Percentiles rank a stretch among this genome's conserved stretches.
These are phyloP conservation scores for Lachnellula occidentalis DNA, from an alignment of 2,329 filamentous ascomycete species.

Conservation along the genomic window DNA sequence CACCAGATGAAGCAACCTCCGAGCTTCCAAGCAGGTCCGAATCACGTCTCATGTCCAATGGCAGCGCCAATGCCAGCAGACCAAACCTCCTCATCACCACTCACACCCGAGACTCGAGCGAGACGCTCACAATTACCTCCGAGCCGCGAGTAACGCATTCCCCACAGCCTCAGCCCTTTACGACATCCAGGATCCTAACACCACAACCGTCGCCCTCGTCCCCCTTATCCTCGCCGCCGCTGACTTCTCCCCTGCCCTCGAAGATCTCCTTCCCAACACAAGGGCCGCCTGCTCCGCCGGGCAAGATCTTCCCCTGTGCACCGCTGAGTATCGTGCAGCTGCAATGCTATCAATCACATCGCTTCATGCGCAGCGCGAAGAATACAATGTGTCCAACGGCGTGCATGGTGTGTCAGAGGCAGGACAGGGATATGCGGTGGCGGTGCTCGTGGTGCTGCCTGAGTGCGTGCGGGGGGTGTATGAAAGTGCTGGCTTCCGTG, in stretches of 20 bases:
- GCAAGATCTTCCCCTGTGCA: conserved; percentile 20
- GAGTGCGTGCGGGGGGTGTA: conserved; percentile 29
- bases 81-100: conserved; percentile 10
- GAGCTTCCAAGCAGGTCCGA: conserved; percentile 20
- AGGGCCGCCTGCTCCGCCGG: conserved; percentile 10
- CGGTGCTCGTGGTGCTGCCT: conserved; percentile 32
- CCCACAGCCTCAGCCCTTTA: conserved; percentile 22
- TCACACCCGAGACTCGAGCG: conserved; percentile 21
- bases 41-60: conserved; percentile 9
- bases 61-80: conserved; percentile 1
- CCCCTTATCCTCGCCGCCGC: conserved; percentile 10
- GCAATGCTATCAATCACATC: conserved; percentile 29
- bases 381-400: conserved; percentile 28
- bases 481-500: conserved; percentile 22
- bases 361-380: conserved; percentile 25
- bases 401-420: conserved; percentile 29
- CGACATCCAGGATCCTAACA: conserved; percentile 18
- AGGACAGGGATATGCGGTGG: conserved; percentile 26
- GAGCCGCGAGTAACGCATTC: conserved; percentile 17
- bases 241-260: conserved; percentile 8
- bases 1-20: conserved; percentile 18
- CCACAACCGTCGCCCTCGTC: conserved; percentile 17
- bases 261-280: conserved; percentile 19
- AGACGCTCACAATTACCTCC: conserved; percentile 26
- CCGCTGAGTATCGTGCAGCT: conserved; percentile 23